Base-by-base conservation (phyloP, 139 green algal genomes). In the Helicosporidium sp. region DNA sequence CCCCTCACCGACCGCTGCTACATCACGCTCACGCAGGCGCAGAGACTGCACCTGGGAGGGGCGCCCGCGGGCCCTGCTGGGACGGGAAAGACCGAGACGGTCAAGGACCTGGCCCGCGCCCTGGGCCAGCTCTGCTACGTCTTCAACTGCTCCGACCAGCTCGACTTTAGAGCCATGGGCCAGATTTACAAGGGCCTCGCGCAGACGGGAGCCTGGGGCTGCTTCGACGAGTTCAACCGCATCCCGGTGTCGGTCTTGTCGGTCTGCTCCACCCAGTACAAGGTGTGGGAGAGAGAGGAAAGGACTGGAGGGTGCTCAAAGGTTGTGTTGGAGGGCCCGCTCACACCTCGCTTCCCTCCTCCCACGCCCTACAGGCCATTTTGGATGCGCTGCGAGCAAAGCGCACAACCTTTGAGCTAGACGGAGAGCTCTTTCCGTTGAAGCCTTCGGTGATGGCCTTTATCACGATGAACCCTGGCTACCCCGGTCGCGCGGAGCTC, bases 391-490 rank as follows among this genome's bases (percentile, higher is more conserved):
- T 94, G 47, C 72, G 83, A 22, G 70, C 79, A 0, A 58, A 64
- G 28, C 87, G 90, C 62, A 65, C 80, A 41, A 58, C 42, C 23
- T 76, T 75, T 37, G 24, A 68, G 25, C 74, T 73, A 50, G 68
- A 76, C 23, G 60, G 46, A 17, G 35, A 15, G 13, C 62, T 74
- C 18, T 67, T 83, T 36, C 13, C 45, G 8, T 48, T 83, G 5
- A 58, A 58, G n/a, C 61, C 55, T 20, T 76, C 72, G 3, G 68
- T 80, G 28, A 93, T 92, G 83, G 79, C 81, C 37, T 91, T 91
- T 64, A 93, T 94, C 65, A 94, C 84, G n/a, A 94, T 94, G 84
- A 94, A 94, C 64, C 84, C 84, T 20, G 83, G 84, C 23, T 94
- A 94, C 59, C 68, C 74, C 23, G 77, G 78, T 20, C 68, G 76